These are phyloP conservation scores for Ilyonectria destructans DNA, from an alignment of 2,329 filamentous ascomycete species.

Conservation along the genomic window DNA sequence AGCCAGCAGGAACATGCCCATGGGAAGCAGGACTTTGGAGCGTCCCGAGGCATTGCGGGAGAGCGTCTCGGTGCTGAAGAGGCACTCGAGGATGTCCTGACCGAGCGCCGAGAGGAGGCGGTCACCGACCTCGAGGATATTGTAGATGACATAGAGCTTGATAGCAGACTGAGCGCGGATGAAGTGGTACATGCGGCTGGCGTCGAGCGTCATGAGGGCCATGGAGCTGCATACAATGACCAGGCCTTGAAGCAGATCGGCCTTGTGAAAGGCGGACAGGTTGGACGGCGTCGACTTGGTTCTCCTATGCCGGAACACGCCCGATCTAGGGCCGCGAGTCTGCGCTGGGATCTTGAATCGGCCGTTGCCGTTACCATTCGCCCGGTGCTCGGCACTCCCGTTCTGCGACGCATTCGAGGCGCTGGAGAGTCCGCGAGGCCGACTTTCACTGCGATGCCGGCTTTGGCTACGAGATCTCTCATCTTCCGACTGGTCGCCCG, in stretches of 20 bases:
- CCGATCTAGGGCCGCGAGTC: conserved; percentile 49
- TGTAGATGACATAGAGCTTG: conserved; percentile 99
- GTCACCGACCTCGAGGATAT: conserved; percentile 94
- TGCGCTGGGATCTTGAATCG: conserved; percentile 38
- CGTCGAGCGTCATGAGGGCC: conserved; percentile 91
- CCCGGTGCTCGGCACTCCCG: conserved; percentile 23
- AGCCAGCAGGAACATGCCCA: conserved; percentile 92
- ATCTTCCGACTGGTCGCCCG: conserved; percentile 55
- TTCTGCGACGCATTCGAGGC: conserved; percentile 35
- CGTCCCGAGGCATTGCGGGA: conserved; percentile 90
- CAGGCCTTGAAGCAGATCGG: conserved; percentile 91
- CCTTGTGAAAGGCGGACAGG: conserved; percentile 91
- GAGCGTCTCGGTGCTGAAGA: conserved; percentile 94
- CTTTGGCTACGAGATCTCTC: conserved; percentile 61
- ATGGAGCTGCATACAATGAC: conserved; percentile 90
- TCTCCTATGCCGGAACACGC: conserved; percentile 75
- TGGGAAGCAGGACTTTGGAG: conserved; percentile 89
- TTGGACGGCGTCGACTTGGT: conserved; percentile 89
- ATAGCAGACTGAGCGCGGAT: conserved; percentile 97
- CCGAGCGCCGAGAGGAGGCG: conserved; percentile 91
- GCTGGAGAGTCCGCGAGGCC: conserved; percentile 47
- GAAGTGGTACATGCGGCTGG: conserved; percentile 97
- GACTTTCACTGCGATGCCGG: conserved; percentile 57
- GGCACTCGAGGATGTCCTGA: conserved; percentile 95
- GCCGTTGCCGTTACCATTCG: conserved; percentile 30